Evolutionary conservation across 2,329 filamentous ascomycete genomes (phyloP).

Genomic region (Alternaria metachromatica): DNA sequence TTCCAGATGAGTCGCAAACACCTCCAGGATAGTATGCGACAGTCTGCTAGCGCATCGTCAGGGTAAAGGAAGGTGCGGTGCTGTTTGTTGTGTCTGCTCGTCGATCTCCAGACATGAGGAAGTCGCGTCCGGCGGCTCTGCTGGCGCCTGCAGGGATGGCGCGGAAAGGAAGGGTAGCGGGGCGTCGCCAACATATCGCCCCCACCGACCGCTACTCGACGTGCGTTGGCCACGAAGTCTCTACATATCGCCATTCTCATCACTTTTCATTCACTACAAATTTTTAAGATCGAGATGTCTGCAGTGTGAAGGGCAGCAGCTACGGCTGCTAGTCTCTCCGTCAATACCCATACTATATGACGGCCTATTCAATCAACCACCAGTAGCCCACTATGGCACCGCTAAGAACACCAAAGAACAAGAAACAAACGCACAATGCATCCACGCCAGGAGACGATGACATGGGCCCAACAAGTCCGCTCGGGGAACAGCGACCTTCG

Average conservation of each 20-base stretch:
- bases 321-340: conserved; percentile 55
- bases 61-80: conserved; percentile 9
- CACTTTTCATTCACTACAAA: conserved; percentile 22
- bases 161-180: conserved; percentile 21
- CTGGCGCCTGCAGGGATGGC: conserved; percentile 18
- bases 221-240: conserved; percentile 35
- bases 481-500: conserved; percentile 37
- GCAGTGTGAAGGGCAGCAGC: conserved; percentile 55
- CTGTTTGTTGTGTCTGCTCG: conserved; percentile 20
- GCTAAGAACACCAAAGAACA: conserved; percentile 53
- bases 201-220: conserved; percentile 31
- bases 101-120: conserved; percentile 15
- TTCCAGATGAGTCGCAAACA: background rate
- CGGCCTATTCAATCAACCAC: conserved; percentile 42
- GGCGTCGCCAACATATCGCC: conserved; percentile 27
- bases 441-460: conserved; percentile 33
- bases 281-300: conserved; percentile 37
- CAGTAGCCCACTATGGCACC: conserved; percentile 55
- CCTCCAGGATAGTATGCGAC: background rate
- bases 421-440: conserved; percentile 42
- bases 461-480: conserved; percentile 31
- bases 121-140: conserved; percentile 31
- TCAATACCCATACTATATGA: conserved; percentile 34
- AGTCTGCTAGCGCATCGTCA: background rate
- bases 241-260: conserved; percentile 23